phyloP scores from a whole-genome alignment of 2,329 filamentous ascomycete genomes.

The Canariomyces notabilis region DNA sequence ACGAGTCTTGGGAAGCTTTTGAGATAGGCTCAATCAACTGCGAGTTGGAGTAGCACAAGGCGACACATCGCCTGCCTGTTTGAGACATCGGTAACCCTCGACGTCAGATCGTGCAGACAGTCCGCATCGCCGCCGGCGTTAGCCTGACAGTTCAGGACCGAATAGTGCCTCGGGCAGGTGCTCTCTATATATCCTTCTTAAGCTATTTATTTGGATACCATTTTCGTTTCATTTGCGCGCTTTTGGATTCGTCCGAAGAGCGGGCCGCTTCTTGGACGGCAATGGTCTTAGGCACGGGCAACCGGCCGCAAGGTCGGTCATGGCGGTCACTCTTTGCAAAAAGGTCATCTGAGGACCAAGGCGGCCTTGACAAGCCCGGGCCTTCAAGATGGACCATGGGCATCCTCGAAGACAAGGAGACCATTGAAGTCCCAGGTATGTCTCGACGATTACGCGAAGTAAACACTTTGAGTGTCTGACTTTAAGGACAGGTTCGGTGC shows the following conservation, averaged over 20 bases:
- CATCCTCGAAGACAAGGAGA: conserved; percentile 75
- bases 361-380: conserved; percentile 4
- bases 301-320: conserved; percentile 7
- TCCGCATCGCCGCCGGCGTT: too few relatives aligned
- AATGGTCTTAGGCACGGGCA: conserved; percentile 6
- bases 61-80: background rate
- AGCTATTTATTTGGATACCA: background rate
- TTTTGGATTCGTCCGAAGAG: background rate
- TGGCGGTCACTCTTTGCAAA: conserved; percentile 15
- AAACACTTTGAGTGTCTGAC: conserved; percentile 3
- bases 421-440: conserved; percentile 82
- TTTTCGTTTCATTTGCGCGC: background rate
- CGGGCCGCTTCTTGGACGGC: background rate
- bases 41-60: conserved; percentile 1
- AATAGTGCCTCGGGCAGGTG: background rate
- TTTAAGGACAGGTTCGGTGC: conserved; percentile 46
- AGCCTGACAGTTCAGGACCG: background rate
- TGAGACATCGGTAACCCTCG: background rate
- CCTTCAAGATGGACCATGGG: conserved; percentile 58
- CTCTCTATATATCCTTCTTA: background rate
- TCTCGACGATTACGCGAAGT: background rate
- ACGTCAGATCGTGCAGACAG: too few relatives aligned
- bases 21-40: background rate
- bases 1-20: background rate
- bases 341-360: conserved; percentile 1